Base-by-base conservation (phyloP, 805 yeast genomes). In the Saccharomycopsis sp. region DNA sequence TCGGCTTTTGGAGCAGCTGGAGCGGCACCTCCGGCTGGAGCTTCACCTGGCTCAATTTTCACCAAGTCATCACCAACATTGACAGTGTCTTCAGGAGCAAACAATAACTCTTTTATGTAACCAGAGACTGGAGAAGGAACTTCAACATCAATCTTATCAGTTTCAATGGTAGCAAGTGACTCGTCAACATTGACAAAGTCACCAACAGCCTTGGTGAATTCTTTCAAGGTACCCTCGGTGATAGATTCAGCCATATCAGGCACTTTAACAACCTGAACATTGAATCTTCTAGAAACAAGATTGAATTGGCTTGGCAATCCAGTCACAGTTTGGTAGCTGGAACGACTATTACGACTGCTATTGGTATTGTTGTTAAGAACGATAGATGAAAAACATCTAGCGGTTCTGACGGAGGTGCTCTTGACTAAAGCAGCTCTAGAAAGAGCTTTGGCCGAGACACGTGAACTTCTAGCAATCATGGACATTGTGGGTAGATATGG, bases 221-320 rank as follows among this genome's bases (percentile, higher is more conserved):
- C 81, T 62, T 89, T 78, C 65, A 94, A 80, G 54, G 98, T 89
- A 71, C 99, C 99, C 74, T 94, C 99, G 49, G 97, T 89, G 70
- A 94, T 86, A 55, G 97, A 92, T 76, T 94, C 99, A 51, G 99
- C 98, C 97, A 94, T 91, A 64, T 89, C 96, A 54, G 99, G 99
- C 22, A 94, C 98, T 73, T 91, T 89, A 56, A 93, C 96, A 54
- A 70, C 73, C 62, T 76, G 77, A 47, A 78, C 72, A 60, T 73
- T 71, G 63, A 63, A 69, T 64, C 77, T 73, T 20, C 62, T 59
- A n/a, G 57, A 60, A 25, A 54, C 53, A 41, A 64, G 57, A 53
- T 63, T 65, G 54, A 54, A 58, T 19, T 51, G 49, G 42, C 50
- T 54, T 25, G 42, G 54, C 24, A 56, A 56, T 50, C 23, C 15